Conservation (phyloP, 257 asterid genomes). For the Penstemon eatonii region DNA sequence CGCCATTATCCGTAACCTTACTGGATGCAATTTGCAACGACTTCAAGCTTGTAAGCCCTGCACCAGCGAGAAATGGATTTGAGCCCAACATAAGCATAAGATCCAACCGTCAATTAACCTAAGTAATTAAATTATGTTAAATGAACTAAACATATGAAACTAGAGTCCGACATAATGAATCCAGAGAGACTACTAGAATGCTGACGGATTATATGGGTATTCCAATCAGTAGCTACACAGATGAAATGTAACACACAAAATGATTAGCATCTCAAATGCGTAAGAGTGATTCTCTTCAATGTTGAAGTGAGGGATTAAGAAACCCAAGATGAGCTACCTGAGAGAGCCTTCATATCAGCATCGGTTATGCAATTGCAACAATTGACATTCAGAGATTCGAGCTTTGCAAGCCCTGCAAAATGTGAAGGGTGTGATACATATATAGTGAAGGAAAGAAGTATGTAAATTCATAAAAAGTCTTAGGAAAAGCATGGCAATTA, state of each 20-base stretch:
- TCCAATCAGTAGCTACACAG: not conserved
- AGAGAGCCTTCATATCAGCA: slow-evolving; percentile 79
- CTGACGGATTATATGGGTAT: not conserved
- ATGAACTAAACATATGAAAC: too few relatives aligned
- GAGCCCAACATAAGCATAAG: not conserved
- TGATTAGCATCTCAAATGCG: slow-evolving; percentile 8
- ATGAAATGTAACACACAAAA: not conserved
- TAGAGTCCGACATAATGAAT: not conserved
- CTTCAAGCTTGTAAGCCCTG: slow-evolving; percentile 57
- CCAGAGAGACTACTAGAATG: slow-evolving; percentile 8
- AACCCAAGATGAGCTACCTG: slow-evolving; percentile 50
- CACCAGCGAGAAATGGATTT: slow-evolving; percentile 11
- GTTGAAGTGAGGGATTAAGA: not conserved
- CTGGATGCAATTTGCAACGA: slow-evolving; percentile 62
- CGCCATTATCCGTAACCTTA: slow-evolving; percentile 63
- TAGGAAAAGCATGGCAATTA: not conserved
- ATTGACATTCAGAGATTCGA: slow-evolving; percentile 81
- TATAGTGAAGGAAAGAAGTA: slow-evolving; percentile 1
- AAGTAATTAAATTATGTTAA: too few relatives aligned
- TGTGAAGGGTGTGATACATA: slow-evolving; percentile 9
- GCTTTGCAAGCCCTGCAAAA: slow-evolving; percentile 72
- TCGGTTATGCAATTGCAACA: slow-evolving; percentile 93
- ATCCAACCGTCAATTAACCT: not conserved
- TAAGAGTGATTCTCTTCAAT: slow-evolving; percentile 1
- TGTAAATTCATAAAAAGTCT: not conserved